A percentile compares a stretch with the other conserved stretches of the same genome.
These are phyloP conservation scores for Coemansia sp. DNA, from an alignment of 192 early-diverging fungal species.

Conservation along the genomic window DNA sequence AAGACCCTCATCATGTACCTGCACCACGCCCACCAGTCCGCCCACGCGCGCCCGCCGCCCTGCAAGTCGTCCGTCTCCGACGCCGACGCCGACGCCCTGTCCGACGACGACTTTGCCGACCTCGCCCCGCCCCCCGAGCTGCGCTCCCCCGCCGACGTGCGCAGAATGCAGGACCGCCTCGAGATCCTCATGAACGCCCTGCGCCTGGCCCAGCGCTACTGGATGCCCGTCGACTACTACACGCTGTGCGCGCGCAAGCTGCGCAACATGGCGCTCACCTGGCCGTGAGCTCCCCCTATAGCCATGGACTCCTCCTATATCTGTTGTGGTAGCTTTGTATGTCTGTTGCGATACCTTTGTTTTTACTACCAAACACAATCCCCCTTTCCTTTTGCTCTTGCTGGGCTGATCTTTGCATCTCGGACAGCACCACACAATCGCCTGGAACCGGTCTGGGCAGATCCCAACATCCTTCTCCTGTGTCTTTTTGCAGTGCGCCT, in stretches of 20 bases:
- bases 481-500: too few species aligned
- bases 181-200: slow-evolving; percentile 47
- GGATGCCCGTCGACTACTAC: slow-evolving; percentile 49
- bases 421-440: too few species aligned
- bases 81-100: slow-evolving; percentile 14
- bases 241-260: slow-evolving; percentile 50
- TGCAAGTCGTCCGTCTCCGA: too few species aligned
- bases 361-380: too few species aligned
- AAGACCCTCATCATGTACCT: slow-evolving; percentile 53
- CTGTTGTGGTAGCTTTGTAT: too few species aligned
- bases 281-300: too few species aligned
- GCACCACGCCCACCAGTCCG: slow-evolving; percentile 51
- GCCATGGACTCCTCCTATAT: too few species aligned
- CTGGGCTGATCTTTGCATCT: too few species aligned
- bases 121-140: slow-evolving; percentile 44
- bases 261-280: slow-evolving; percentile 38
- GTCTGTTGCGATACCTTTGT: too few species aligned
- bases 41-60: slow-evolving; percentile 43
- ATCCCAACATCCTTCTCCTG: too few species aligned
- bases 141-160: slow-evolving; percentile 40
- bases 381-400: too few species aligned
- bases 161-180: slow-evolving; percentile 50
- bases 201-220: slow-evolving; percentile 41
- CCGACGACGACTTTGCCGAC: slow-evolving; percentile 24
- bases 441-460: too few species aligned